phyloP scores from a whole-genome alignment of 768 basidiomycete species.

The Coprinopsis strossmayeri region DNA sequence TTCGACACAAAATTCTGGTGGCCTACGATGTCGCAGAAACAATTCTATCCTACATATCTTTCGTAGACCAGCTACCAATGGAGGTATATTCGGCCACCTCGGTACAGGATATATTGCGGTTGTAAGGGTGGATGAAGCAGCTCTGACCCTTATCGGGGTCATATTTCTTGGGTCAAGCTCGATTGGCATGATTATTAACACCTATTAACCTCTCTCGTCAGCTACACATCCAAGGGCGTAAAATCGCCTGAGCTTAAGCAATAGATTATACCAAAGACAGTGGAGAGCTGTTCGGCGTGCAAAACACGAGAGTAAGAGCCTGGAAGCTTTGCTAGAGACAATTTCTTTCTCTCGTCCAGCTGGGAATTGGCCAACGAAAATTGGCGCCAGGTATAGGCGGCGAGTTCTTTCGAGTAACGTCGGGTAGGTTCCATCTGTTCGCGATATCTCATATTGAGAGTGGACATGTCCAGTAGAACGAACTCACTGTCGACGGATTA shows the following conservation, averaged over 20 bases:
- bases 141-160: not conserved
- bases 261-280: not conserved
- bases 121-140: not conserved
- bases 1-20: too few species aligned
- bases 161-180: not conserved
- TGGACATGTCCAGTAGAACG: not conserved
- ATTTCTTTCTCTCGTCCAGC: conserved; percentile 23
- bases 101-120: too few species aligned
- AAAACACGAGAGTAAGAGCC: conserved; percentile 24
- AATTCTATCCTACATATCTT: not conserved
- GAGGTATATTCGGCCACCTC: too few species aligned
- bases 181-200: not conserved
- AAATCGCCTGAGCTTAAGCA: not conserved
- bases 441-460: conserved; percentile 17
- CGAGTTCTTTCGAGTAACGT: conserved; percentile 41
- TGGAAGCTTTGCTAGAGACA: conserved; percentile 32
- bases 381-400: conserved; percentile 42
- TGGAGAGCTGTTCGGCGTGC: conserved; percentile 16
- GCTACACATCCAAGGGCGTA: not conserved
- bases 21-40: too few species aligned
- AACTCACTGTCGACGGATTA: not conserved
- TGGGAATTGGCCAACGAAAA: conserved; percentile 29
- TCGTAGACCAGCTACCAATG: not conserved
- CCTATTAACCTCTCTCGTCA: not conserved
- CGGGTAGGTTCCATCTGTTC: conserved; percentile 21